Evolutionary conservation across 2,329 filamentous ascomycete genomes (phyloP).

Genomic region (Aspergillus fijiensis): DNA sequence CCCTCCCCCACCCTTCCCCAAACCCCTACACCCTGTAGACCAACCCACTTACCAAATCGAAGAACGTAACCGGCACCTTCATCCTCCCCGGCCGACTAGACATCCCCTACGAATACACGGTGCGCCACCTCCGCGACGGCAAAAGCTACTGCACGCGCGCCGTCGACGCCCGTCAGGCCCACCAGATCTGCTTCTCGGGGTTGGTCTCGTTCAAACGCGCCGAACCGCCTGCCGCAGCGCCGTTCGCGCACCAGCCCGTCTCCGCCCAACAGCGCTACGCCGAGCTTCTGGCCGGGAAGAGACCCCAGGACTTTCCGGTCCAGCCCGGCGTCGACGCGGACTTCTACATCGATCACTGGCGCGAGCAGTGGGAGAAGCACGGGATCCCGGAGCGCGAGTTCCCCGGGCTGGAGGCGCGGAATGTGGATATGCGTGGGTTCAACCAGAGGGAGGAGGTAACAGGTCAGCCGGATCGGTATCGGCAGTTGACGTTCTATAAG

Average conservation of each 20-base stretch:
- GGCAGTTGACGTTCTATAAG: constrained; percentile 49
- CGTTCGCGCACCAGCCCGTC: constrained; percentile 33
- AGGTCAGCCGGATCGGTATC: constrained; percentile 34
- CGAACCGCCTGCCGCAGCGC: constrained; percentile 27
- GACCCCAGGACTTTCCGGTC: constrained; percentile 33
- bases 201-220: constrained; percentile 54
- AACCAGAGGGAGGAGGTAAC: constrained; percentile 38
- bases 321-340: constrained; percentile 39
- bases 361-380: constrained; percentile 23
- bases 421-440: constrained; percentile 53
- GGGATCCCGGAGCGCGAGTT: constrained; percentile 31
- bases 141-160: constrained; percentile 53
- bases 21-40: neutral
- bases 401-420: constrained; percentile 49
- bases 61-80: constrained; percentile 57
- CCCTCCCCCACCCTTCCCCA: neutral
- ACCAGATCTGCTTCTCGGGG: constrained; percentile 53
- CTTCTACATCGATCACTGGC: constrained; percentile 33
- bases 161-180: constrained; percentile 52
- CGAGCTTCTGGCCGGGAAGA: constrained; percentile 30
- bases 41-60: neutral
- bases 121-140: constrained; percentile 53
- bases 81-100: constrained; percentile 48
- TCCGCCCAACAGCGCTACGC: constrained; percentile 31
- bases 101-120: constrained; percentile 52